Evolutionary conservation across 306 rosid species (phyloP), one percentile per base, ranked within the genome.

Genomic region (Lathyrus aphaca): DNA sequence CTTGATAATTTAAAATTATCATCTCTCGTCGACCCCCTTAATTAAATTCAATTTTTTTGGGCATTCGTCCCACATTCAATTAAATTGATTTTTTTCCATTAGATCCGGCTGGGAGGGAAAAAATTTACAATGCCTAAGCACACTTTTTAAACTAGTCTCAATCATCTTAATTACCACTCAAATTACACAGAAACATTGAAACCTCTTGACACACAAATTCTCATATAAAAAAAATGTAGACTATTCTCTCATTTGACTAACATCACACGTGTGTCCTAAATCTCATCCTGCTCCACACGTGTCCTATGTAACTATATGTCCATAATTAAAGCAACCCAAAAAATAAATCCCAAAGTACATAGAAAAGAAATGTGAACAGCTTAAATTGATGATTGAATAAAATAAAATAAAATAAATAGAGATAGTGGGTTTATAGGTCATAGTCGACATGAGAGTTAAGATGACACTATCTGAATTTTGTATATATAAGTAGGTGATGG

Each of bases 401-500:
- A 53, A 12, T 8, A 17, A 48, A 53, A 12, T 60, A 68, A 48
- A 49, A 15, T 51, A 64, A 60, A 68, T 44, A 27, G 21, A 14
- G 55, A 60, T 53, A 66, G 81, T 76, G 78, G 74, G 57, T 37
- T 53, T 16, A 8, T 29, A 55, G 17, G 75, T 35, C 67, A 50
- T 43, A 29, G 61, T 44, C 66, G 13, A 69, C 67, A 69, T 57
- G 27, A 53, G 66, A 65, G 80, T 48, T 80, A 69, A 46, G 64
- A 56, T 27, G 1, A 56, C n/a, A 49, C 43, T n/a, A 29, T 18
- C 1, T 43, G 74, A 75, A 53, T 71, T 53, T 11, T 69, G 50
- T 76, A 79, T 79, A 82, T 68, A 84, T 82, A 80, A 80, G 91
- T 88, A 71, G 86, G 88, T 85, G 62, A 75, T 78, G 73, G 16